Evolutionary conservation across 2,329 filamentous ascomycete genomes (phyloP), one percentile per base, ranked within the genome.

Genomic region (Incumbomyces delicatus): DNA sequence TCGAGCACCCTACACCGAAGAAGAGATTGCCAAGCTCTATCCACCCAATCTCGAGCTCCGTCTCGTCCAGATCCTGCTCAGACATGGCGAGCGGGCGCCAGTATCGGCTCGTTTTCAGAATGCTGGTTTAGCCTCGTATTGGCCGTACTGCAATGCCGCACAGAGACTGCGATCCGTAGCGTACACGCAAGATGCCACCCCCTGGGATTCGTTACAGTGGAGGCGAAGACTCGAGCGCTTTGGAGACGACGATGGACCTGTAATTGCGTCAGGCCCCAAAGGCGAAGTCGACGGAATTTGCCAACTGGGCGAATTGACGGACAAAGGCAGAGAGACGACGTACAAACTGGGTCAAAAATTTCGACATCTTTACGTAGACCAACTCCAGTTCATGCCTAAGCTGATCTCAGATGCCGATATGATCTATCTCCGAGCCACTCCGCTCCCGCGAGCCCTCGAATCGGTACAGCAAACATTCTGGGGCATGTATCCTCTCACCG

Each of bases 71-170:
- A 75, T 96, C 58, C 75, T 81, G 61, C 60, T 75, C 62, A 33
- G 47, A 27, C 42, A 51, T 42, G 76, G 77, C 55, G 80, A 84
- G 70, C 82, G 90, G 48, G 90, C 83, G 6, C 90, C 90, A 22
- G 85, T 96, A 22, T 85, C 80, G 48, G 76, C 85, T n/a, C 83
- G 92, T 33, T 95, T 98, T 64, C 78, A 85, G 61, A 92, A 90
- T 68, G 65, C 72, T 53, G 73, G 73, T 44, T 60, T 76, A 17
- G 60, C 64, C 46, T 62, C 72, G 54, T 73, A 80, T 66, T 98
- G 92, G 92, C 87, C 92, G 1, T 96, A 95, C 67, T 98, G 92
- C 68, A 77, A 78, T 54, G 78, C 82, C 46, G 85, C 85, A 17
- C 77, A 79, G 49, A 81, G 83, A 54, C 75, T 96, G 61, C 78